Evolutionary conservation across 768 basidiomycete species (phyloP), one percentile per base, ranked within the genome.

Genomic region (Suillus lakei): DNA sequence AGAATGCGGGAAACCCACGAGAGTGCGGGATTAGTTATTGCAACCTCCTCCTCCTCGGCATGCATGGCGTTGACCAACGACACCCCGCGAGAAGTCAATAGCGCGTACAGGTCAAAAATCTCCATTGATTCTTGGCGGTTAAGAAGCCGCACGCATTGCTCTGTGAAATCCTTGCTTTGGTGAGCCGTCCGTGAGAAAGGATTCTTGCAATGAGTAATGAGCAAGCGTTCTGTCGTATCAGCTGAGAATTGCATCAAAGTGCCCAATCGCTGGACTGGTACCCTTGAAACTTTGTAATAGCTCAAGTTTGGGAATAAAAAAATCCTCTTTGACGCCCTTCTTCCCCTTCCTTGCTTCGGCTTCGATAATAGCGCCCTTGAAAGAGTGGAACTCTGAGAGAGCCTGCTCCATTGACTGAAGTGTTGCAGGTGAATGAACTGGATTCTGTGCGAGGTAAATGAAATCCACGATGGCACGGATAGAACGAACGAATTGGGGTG

Each of bases 271-370:
- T 61, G 21, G 12, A 81, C 71, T 0, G 60, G 60, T 26, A 48
- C 39, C 26, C 2, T 16, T 10, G n/a, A 61, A 61, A 48, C 73
- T 77, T 34, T 79, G 78, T 12, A 80, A 60, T 23, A 78, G 71
- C 60, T 80, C 78, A 5, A 82, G 74, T 66, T 84, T 83, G 4
- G 80, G 81, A 39, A 83, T 81, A 23, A 74, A 60, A 30, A 61
- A 61, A 18, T 74, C 43, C 39, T 76, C 76, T 2, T 70, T 63
- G 10, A 43, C 39, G 5, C 71, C 60, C 15, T 53, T 65, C 59
- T 72, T 75, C 28, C 61, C 61, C 41, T 10, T 48, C 30, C 28
- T 43, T 23, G 61, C 61, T n/a, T n/a, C 12, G 2, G 48, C 28
- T 8, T 48, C 13, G 21, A 62, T 43, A 4, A 62, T 62, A 34